A percentile compares a stretch with the other conserved stretches of the same genome.
Evolutionary conservation across 1,139 yeast genomes (phyloP).

Genomic region (Yamadazyma buinensis): DNA sequence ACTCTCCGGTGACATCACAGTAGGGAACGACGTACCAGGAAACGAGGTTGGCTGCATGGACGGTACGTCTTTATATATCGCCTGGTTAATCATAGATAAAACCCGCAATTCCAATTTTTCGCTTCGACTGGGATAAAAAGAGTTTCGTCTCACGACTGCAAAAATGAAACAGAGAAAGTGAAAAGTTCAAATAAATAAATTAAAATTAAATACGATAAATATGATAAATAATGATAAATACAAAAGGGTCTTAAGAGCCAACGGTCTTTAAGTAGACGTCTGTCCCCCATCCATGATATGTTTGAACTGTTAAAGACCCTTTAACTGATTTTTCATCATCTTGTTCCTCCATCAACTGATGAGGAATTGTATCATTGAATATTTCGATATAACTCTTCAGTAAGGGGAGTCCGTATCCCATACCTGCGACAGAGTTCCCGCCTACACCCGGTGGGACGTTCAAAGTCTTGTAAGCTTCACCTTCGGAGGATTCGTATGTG

Average conservation of each 20-base stretch:
- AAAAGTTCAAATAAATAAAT: no score
- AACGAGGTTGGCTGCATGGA: neutral
- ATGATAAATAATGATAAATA: no score
- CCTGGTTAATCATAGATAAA: neutral
- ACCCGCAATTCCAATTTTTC: no score
- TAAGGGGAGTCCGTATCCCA: slow-evolving; percentile 93
- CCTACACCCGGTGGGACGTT: slow-evolving; percentile 72
- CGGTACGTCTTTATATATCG: neutral
- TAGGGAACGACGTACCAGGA: neutral
- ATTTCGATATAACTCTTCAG: slow-evolving; percentile 55
- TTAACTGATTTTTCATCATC: slow-evolving; percentile 16
- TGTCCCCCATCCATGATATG: slow-evolving; percentile 80
- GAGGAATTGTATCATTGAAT: slow-evolving; percentile 33
- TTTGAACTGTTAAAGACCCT: slow-evolving; percentile 76
- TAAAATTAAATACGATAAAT: no score
- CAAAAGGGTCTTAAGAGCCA: slow-evolving; percentile 9
- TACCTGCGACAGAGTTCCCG: slow-evolving; percentile 80
- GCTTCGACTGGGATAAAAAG: no score
- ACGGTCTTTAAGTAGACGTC: slow-evolving; percentile 39
- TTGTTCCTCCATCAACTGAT: slow-evolving; percentile 2
- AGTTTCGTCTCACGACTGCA: no score
- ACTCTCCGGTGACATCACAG: neutral
- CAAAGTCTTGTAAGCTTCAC: slow-evolving; percentile 53
- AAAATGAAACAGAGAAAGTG: no score
- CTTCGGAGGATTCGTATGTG: slow-evolving; percentile 63